A percentile compares a stretch with the other conserved stretches of the same genome.
Evolutionary conservation across 2,329 filamentous ascomycete genomes (phyloP).

Genomic region (Chaetomium sp.): DNA sequence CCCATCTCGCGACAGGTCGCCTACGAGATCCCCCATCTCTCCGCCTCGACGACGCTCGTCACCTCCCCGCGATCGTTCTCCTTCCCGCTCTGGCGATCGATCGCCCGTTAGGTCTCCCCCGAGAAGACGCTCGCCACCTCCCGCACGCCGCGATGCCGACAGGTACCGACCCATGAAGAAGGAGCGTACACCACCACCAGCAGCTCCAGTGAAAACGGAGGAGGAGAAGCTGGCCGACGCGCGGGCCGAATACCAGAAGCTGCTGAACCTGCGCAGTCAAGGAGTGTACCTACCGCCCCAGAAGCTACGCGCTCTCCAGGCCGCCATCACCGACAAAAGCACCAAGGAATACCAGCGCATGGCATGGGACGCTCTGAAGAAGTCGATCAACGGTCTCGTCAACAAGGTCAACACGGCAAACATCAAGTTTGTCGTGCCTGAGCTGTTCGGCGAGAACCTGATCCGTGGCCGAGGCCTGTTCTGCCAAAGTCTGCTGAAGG

Average conservation of each 20-base stretch:
- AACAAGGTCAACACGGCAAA: slow-evolving; percentile 99
- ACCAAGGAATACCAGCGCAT: slow-evolving; percentile 98
- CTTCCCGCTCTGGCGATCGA: slow-evolving; percentile 7
- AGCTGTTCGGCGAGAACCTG: slow-evolving; percentile 93
- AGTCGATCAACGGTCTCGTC: slow-evolving; percentile 97
- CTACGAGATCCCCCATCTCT: slow-evolving; percentile 15
- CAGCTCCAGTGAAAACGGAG: slow-evolving; percentile 58
- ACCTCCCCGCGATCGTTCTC: slow-evolving; percentile 14
- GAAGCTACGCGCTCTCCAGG: slow-evolving; percentile 84
- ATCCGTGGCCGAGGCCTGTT: slow-evolving; percentile 89
- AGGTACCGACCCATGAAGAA: slow-evolving; percentile 47
- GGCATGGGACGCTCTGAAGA: slow-evolving; percentile 98
- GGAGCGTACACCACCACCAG: slow-evolving; percentile 43
- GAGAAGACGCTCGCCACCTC: slow-evolving; percentile 25
- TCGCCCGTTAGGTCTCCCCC: slow-evolving; percentile 16
- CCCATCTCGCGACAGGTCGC: slow-evolving; percentile 14
- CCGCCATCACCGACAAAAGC: slow-evolving; percentile 93
- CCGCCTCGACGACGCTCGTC: slow-evolving; percentile 19
- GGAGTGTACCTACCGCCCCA: slow-evolving; percentile 97
- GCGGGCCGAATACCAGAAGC: slow-evolving; percentile 91
- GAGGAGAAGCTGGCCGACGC: slow-evolving; percentile 86
- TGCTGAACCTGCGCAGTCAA: slow-evolving; percentile 88
- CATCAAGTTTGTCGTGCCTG: slow-evolving; percentile 95
- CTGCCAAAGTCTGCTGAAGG: slow-evolving; percentile 97
- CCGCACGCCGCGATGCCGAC: slow-evolving; percentile 50